Evolutionary conservation across 768 basidiomycete species (phyloP).

Genomic region (Mycena crocata): DNA sequence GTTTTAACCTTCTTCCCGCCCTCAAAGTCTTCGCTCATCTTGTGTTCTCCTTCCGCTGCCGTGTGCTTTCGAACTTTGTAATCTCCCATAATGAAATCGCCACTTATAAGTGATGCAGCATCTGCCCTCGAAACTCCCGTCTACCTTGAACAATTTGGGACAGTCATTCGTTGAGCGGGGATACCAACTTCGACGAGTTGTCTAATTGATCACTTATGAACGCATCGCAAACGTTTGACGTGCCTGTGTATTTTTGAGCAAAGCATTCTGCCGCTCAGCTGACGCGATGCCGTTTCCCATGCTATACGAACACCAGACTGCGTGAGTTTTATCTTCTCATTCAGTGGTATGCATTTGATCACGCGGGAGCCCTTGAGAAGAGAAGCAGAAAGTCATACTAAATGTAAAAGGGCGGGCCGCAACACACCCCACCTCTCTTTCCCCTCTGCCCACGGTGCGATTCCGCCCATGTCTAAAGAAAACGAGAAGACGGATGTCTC

Average conservation of each 20-base stretch:
- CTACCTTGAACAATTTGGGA: no score
- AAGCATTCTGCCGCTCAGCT: background rate
- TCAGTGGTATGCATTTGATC: conserved; percentile 7
- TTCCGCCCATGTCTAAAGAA: conserved; percentile 19
- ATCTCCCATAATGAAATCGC: no score
- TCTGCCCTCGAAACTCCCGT: no score
- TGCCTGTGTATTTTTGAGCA: background rate
- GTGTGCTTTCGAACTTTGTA: no score
- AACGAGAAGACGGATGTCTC: conserved; percentile 15
- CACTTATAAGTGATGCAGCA: no score
- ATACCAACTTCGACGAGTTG: no score
- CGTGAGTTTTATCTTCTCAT: conserved; percentile 11
- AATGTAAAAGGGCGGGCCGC: conserved; percentile 5
- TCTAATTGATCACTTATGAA: no score
- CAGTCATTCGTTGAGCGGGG: no score
- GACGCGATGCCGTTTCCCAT: background rate
- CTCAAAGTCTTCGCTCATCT: no score
- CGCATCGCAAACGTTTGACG: no score
- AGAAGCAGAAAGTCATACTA: background rate
- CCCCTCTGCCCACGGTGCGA: background rate
- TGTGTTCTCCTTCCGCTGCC: no score
- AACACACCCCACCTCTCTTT: background rate
- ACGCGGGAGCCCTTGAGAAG: conserved; percentile 11
- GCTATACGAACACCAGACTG: background rate
- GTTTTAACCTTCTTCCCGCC: no score